A percentile compares a stretch with the other conserved stretches of the same genome.
Conservation (phyloP, 805 yeast genomes). For the Yamadazyma phyllophila region DNA sequence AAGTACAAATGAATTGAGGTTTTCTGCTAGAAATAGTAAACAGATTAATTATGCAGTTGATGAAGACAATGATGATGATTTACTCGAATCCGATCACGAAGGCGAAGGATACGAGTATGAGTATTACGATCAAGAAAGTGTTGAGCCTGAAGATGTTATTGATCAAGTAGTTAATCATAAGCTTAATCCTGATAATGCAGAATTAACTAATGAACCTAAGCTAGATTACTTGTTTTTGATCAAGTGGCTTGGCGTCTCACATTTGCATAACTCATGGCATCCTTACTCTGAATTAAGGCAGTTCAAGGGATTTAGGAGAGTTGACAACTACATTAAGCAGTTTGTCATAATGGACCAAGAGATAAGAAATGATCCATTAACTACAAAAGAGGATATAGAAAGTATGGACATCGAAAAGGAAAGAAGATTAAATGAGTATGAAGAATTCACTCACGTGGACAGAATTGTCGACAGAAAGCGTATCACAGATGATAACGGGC, state of each 20-base stretch:
- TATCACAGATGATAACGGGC: conserved; percentile 58
- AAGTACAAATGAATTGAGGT: conserved; percentile 53
- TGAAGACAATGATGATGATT: conserved; percentile 58
- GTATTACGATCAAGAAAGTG: conserved; percentile 28
- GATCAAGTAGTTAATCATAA: conserved; percentile 43
- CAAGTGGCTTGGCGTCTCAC: conserved; percentile 87
- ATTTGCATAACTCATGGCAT: conserved; percentile 96
- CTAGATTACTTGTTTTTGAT: conserved; percentile 57
- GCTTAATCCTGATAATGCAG: conserved; percentile 29
- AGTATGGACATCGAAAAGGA: conserved; percentile 90
- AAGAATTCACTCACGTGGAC: conserved; percentile 83
- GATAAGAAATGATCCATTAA: conserved; percentile 72
- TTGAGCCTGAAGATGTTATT: conserved; percentile 32
- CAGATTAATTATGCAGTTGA: conserved; percentile 79
- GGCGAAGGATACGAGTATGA: conserved; percentile 33
- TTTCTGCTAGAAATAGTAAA: conserved; percentile 68
- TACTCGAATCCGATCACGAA: conserved; percentile 44
- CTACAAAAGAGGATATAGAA: conserved; percentile 90
- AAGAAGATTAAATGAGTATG: conserved; percentile 76
- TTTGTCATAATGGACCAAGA: conserved; percentile 70
- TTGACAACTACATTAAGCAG: conserved; percentile 87
- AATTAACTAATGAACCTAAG: conserved; percentile 53
- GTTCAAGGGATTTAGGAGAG: conserved; percentile 73
- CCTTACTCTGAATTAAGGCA: conserved; percentile 50
- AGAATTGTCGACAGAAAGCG: conserved; percentile 87